phyloP scores from a whole-genome alignment of 2,329 filamentous ascomycete species.

The Colletotrichum liriopes region DNA sequence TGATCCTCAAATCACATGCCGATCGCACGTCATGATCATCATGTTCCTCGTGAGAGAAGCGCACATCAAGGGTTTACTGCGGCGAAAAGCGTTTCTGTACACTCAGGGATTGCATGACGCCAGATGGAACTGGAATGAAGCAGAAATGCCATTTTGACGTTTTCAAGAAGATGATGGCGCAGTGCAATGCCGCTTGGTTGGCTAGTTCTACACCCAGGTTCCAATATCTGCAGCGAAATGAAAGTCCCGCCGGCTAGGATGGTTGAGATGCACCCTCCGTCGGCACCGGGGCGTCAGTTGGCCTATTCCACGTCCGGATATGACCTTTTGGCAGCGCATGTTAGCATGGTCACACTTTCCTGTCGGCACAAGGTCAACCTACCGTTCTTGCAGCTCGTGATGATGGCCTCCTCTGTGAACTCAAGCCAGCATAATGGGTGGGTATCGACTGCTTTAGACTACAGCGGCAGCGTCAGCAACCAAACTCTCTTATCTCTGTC shows the following conservation, averaged over 20 bases:
- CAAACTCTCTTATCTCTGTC: neutral
- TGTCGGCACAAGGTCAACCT: constrained; percentile 56
- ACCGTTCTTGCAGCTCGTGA: constrained; percentile 94
- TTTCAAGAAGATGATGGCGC: neutral
- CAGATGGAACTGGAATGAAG: neutral
- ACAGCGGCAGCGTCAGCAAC: constrained; percentile 40
- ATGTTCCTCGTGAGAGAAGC: constrained; percentile 12
- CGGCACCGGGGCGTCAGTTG: constrained; percentile 51
- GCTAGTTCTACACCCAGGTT: constrained; percentile 20
- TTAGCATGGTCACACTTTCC: constrained; percentile 10
- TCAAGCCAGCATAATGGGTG: constrained; percentile 91
- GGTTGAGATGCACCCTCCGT: constrained; percentile 38
- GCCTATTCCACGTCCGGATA: constrained; percentile 82
- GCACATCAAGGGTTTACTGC: constrained; percentile 9
- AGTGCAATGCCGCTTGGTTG: neutral
- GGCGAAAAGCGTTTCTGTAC: neutral
- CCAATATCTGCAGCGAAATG: constrained; percentile 20
- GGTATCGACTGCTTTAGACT: constrained; percentile 87
- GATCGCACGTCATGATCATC: constrained; percentile 37
- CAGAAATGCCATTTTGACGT: neutral
- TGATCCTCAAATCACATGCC: constrained; percentile 36
- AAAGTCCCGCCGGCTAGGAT: constrained; percentile 8
- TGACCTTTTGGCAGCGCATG: constrained; percentile 64
- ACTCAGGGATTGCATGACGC: neutral
- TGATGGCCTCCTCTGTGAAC: constrained; percentile 94